Evolutionary conservation across 2,329 filamentous ascomycete genomes (phyloP), one percentile per base, ranked within the genome.

Genomic region (Neopestalotiopsis sp.): DNA sequence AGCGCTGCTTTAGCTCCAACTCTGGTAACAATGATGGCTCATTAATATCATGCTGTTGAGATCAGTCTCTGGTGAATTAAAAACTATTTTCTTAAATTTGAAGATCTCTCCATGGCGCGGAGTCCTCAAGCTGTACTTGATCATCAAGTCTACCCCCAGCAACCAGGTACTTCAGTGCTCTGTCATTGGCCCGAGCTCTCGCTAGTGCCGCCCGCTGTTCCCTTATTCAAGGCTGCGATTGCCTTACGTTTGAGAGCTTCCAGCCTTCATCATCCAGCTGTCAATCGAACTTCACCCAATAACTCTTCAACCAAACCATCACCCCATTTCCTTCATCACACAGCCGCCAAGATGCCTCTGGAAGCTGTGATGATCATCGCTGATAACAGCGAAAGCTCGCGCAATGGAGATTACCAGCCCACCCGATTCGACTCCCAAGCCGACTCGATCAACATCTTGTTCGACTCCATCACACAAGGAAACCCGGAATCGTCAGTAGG

Each of bases 281-380:
- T 38, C 57, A 34, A 7, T 14, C 28, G 66, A 38, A 67, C 53
- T 40, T 13, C 49, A 57, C 14, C 56, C 45, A 42, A 28, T 13
- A n/a, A 56, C 58, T 61, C 24, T 49, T 63, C 53, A 32, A 49
- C 28, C 20, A 70, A 58, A 45, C 63, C 68, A 14, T 45, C 68
- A 73, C 63, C 61, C 70, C 71, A 71, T n/a, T 58, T 61, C 34
- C 68, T 56, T 28, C 56, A 38, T 34, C 64, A 28, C 68, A 69
- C 58, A 64, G 32, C 63, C 73, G 76, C 81, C 90, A 95, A 88
- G 79, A 99, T 99, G 96, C 93, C 92, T 84, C 91, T 99, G 83
- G 96, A 99, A 91, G 97, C 96, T 85, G 97, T 97, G 72, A 98
- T 99, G 95, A 94, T 99, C 82, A 91, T 98, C 88, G 94, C 98